phyloP scores from a whole-genome alignment of 495 filamentous ascomycete genomes.

The Mytilinidion resinicola region DNA sequence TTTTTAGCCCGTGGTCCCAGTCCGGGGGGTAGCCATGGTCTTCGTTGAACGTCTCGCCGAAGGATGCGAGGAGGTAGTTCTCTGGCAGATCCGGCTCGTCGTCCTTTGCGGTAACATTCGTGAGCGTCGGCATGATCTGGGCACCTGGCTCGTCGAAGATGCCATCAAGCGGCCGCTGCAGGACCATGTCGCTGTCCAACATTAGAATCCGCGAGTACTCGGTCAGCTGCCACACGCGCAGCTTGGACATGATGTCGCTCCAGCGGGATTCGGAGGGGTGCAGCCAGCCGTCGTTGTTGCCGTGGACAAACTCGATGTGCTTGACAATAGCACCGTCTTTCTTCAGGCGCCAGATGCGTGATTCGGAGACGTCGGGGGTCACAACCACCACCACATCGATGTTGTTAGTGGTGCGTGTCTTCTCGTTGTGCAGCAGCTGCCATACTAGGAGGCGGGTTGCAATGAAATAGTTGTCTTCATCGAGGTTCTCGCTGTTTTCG shows the following conservation, averaged over 20 bases:
- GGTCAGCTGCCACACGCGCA: conserved; percentile 27
- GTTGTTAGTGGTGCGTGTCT: conserved; percentile 15
- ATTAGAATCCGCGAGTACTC: conserved; percentile 24
- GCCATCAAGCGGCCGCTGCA: conserved; percentile 19
- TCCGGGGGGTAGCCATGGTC: conserved; percentile 13
- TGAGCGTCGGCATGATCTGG: neutral
- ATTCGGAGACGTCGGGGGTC: conserved; percentile 22
- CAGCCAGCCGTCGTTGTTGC: conserved; percentile 17
- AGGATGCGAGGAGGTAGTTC: conserved; percentile 17
- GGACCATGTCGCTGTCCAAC: conserved; percentile 26
- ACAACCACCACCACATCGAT: conserved; percentile 32
- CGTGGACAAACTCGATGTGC: conserved; percentile 16
- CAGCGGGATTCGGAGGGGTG: conserved; percentile 9
- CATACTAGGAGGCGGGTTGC: conserved; percentile 31
- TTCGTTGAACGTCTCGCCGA: conserved; percentile 7
- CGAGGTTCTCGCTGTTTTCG: conserved; percentile 11
- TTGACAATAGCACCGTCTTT: conserved; percentile 29
- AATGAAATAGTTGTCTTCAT: conserved; percentile 23
- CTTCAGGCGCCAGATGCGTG: conserved; percentile 14
- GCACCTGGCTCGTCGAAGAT: conserved; percentile 24
- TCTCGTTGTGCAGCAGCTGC: conserved; percentile 30
- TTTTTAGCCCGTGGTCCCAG: conserved; percentile 8
- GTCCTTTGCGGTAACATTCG: neutral
- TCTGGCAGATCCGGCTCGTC: conserved; percentile 6
- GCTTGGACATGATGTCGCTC: conserved; percentile 28